These are phyloP conservation scores for Dictyostelium brefeldianum DNA, from an alignment of 78 protist species.

Conservation along the genomic window DNA sequence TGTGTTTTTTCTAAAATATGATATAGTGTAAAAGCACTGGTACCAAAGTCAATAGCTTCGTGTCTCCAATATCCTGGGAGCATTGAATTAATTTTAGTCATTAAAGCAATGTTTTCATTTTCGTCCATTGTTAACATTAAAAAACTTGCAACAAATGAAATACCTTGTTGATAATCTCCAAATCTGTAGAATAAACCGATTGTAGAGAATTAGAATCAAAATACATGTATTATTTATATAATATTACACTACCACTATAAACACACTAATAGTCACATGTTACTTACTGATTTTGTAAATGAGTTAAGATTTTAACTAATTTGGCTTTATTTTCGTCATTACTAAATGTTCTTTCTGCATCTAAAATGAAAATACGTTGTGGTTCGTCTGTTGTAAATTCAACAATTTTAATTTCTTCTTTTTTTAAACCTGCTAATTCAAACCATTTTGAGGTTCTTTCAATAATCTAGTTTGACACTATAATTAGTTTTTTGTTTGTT, in stretches of 20 bases:
- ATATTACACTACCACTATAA: too few relatives aligned
- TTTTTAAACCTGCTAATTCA: not conserved
- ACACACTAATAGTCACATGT: not conserved
- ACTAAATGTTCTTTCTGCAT: conserved; percentile 61
- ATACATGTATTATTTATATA: not conserved
- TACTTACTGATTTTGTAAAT: conserved; percentile 38
- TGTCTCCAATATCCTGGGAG: conserved; percentile 69
- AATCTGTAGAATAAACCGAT: conserved; percentile 7
- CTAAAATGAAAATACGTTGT: conserved; percentile 31
- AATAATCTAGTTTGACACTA: conserved; percentile 12
- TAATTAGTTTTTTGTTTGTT: not conserved
- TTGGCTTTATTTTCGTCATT: conserved; percentile 15
- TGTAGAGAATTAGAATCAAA: not conserved
- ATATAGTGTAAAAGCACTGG: conserved; percentile 29
- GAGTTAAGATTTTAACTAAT: conserved; percentile 16
- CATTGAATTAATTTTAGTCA: conserved; percentile 44
- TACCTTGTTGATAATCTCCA: conserved; percentile 77
- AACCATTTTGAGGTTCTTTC: conserved; percentile 34
- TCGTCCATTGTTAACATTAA: conserved; percentile 44
- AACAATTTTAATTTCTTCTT: conserved; percentile 13
- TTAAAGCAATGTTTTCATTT: conserved; percentile 29
- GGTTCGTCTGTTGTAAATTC: conserved; percentile 40
- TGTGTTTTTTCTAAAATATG: conserved; percentile 10
- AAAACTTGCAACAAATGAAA: conserved; percentile 60
- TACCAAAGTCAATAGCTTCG: conserved; percentile 63